Conservation (phyloP, 495 filamentous ascomycete genomes). For the Lichenothelia convexa region DNA sequence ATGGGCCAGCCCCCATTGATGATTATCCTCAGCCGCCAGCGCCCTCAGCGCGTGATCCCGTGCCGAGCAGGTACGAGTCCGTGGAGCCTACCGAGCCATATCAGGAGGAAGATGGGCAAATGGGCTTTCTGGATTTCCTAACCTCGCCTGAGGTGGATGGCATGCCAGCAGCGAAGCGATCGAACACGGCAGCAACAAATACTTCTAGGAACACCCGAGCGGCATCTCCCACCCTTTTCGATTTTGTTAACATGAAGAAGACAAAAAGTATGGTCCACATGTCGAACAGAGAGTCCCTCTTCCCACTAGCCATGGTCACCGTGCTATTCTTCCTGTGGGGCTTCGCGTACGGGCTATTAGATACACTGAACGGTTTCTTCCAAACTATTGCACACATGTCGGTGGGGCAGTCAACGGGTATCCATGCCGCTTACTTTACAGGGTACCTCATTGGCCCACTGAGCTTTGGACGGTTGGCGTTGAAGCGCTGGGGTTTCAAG, state of each 20-base stretch:
- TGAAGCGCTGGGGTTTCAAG: constrained; percentile 50
- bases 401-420: constrained; percentile 28
- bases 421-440: constrained; percentile 47
- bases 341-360: constrained; percentile 25
- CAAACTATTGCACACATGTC: constrained; percentile 20
- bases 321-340: constrained; percentile 28
- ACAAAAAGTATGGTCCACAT: constrained; percentile 50
- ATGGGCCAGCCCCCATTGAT: constrained; percentile 6
- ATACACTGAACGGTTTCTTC: constrained; percentile 22
- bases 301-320: constrained; percentile 23
- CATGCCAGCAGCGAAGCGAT: constrained; percentile 11
- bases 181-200: constrained; percentile 13
- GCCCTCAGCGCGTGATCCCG: not conserved
- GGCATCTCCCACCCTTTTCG: constrained; percentile 36
- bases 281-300: constrained; percentile 19
- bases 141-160: constrained; percentile 32
- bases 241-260: constrained; percentile 65
- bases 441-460: constrained; percentile 43
- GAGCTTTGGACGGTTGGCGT: constrained; percentile 35
- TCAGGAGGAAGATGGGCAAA: constrained; percentile 20
- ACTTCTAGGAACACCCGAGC: constrained; percentile 13
- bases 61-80: not conserved
- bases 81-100: constrained; percentile 20
- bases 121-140: constrained; percentile 40
- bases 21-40: constrained; percentile 7